These are phyloP conservation scores for Ophiostoma sp. DNA, from an alignment of 2,329 filamentous ascomycete genomes.

Conservation along the genomic window DNA sequence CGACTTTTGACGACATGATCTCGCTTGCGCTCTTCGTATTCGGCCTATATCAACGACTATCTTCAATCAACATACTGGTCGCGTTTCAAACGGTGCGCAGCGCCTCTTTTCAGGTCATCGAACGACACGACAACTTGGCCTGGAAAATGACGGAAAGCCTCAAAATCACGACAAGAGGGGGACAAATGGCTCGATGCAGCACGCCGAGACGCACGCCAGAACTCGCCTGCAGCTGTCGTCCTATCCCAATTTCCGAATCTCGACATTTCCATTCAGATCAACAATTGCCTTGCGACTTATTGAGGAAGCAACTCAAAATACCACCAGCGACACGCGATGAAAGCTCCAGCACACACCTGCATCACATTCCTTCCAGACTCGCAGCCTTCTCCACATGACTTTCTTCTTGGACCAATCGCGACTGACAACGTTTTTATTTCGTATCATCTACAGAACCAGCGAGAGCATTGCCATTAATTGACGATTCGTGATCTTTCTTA, in stretches of 20 bases:
- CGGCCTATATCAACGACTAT: not conserved
- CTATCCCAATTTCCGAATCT: not conserved
- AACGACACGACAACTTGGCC: not conserved
- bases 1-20: not conserved
- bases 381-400: not conserved
- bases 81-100: not conserved
- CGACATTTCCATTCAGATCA: not conserved
- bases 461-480: not conserved
- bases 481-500: not conserved
- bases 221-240: slow-evolving; percentile 17
- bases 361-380: not conserved
- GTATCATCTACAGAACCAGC: not conserved
- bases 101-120: not conserved
- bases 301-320: not conserved
- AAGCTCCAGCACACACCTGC: not conserved
- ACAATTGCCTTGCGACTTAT: slow-evolving; percentile 7
- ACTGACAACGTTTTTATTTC: not conserved
- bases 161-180: not conserved
- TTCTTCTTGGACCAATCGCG: slow-evolving; percentile 5
- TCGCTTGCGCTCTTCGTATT: not conserved
- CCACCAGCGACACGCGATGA: not conserved
- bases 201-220: slow-evolving; percentile 12
- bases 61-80: no score
- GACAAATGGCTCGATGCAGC: slow-evolving; percentile 10
- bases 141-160: not conserved